These are phyloP conservation scores for Tremella mesenterica DNA, from an alignment of 768 basidiomycete species.

Conservation along the genomic window DNA sequence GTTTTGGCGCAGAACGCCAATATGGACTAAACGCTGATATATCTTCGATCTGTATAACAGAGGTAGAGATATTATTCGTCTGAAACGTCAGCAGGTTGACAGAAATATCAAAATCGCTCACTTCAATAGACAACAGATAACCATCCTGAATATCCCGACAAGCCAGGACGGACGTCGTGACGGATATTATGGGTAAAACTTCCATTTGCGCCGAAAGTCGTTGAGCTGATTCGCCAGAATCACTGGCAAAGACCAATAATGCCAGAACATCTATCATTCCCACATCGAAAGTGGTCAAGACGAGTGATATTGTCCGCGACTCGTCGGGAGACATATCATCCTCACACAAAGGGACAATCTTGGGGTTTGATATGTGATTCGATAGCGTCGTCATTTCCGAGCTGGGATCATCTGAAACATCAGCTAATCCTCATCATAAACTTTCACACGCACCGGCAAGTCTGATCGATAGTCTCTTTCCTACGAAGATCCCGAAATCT, in stretches of 20 bases:
- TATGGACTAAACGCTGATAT: constrained; percentile 4
- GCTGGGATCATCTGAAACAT: constrained; percentile 47
- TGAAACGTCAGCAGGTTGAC: not conserved
- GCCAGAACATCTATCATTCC: not conserved
- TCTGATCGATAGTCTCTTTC: not conserved
- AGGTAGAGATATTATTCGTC: too few relatives aligned
- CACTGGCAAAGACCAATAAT: constrained; percentile 1
- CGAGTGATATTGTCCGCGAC: constrained; percentile 51
- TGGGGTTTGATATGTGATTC: constrained; percentile 6
- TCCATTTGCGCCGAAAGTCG: not conserved
- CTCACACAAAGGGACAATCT: constrained; percentile 5
- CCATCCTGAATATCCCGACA: not conserved
- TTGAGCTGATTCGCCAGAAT: not conserved
- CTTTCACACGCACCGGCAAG: too few relatives aligned
- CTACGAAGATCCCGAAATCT: constrained; percentile 57
- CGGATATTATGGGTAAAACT: not conserved
- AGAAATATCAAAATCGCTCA: not conserved
- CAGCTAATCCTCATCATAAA: constrained; percentile 49
- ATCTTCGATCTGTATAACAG: too few relatives aligned
- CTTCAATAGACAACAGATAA: not conserved
- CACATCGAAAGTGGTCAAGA: constrained; percentile 48
- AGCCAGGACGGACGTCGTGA: not conserved
- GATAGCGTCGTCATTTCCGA: constrained; percentile 46
- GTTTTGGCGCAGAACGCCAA: not conserved
- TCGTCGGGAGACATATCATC: constrained; percentile 49